Base-by-base conservation (phyloP, 768 basidiomycete genomes). In the Rhodotorula paludigena region DNA sequence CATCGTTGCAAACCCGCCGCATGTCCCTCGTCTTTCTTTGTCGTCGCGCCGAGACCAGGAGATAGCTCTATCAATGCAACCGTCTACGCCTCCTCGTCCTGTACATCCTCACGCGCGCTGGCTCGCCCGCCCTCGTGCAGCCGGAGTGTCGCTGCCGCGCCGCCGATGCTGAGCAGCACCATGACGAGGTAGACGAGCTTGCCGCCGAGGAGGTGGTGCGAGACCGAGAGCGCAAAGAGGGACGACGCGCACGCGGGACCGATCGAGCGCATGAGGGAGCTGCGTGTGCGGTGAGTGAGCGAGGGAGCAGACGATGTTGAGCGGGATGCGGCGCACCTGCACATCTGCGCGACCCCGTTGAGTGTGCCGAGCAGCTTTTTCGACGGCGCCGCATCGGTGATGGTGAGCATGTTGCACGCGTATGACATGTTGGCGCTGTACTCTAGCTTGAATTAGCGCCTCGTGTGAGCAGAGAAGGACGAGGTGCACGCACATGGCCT, bases 331-430 rank as follows among this genome's bases (percentile, higher is more conserved):
- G 47, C 66, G 49, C 32, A 72, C 57, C 58, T 53, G 60, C 57
- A 36, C 72, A 73, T 73, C 47, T 73, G 72, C 1, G 66, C 71
- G 32, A 68, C 60, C 5, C 66, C 72, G 52, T 73, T 73, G 10
- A 73, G 54, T 0, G 61, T 49, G 3, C 72, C 72, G 10, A 73
- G 72, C 10, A 69, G 61, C 1, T 61, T 42, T 25, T 62, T 66
- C 10, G 57, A 57, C 21, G 72, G 72, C 9, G 72, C 67, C 3
- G 59, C 30, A 28, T 63, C 63, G 12, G 66, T 73, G 8, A 73
- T 51, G 12, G 62, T 45, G 53, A 73, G 61, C 72, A 73, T 73
- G 35, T 73, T 73, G 58, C 42, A 41, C 4, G 65, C 69, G 38
- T 66, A 71, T 6, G 61, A 38, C 64, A 63, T 66, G 48, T 59